phyloP scores from a whole-genome alignment of 495 filamentous ascomycete genomes.

The Aspergillus diversus region DNA sequence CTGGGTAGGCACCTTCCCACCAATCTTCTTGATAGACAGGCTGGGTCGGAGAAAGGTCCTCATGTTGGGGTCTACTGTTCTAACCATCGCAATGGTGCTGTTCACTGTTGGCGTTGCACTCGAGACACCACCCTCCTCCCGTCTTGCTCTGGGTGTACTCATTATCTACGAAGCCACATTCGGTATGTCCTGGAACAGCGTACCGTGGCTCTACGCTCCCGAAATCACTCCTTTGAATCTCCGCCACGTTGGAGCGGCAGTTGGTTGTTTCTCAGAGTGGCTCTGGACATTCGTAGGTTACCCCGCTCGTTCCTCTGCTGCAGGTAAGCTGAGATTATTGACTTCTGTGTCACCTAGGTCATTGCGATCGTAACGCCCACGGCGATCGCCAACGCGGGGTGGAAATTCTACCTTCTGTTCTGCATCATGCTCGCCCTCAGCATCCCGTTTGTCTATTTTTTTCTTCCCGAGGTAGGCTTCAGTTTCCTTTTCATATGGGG shows the following conservation, averaged over 20 bases:
- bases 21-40: slow-evolving; percentile 39
- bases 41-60: slow-evolving; percentile 49
- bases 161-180: slow-evolving; percentile 18
- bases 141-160: slow-evolving; percentile 8
- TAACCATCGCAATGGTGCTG: slow-evolving; percentile 12
- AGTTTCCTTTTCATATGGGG: too few species aligned
- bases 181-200: slow-evolving; percentile 17
- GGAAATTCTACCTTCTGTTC: slow-evolving; percentile 17
- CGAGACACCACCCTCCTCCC: slow-evolving; percentile 1
- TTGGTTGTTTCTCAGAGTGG: slow-evolving; percentile 18
- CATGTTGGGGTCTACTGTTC: slow-evolving; percentile 29
- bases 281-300: slow-evolving; percentile 17
- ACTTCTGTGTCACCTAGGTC: not conserved
- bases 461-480: slow-evolving; percentile 61
- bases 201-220: slow-evolving; percentile 22
- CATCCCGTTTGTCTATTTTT: slow-evolving; percentile 47
- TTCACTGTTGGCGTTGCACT: slow-evolving; percentile 14
- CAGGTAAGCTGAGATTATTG: not conserved
- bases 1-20: slow-evolving; percentile 23
- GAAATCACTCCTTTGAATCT: slow-evolving; percentile 24
- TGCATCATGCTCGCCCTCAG: slow-evolving; percentile 12
- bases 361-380: slow-evolving; percentile 16
- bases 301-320: not conserved
- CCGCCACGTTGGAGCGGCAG: slow-evolving; percentile 21
- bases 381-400: slow-evolving; percentile 17